These are phyloP conservation scores for Entomortierella parvispora DNA, from an alignment of 192 early-diverging fungal genomes.

Conservation along the genomic window DNA sequence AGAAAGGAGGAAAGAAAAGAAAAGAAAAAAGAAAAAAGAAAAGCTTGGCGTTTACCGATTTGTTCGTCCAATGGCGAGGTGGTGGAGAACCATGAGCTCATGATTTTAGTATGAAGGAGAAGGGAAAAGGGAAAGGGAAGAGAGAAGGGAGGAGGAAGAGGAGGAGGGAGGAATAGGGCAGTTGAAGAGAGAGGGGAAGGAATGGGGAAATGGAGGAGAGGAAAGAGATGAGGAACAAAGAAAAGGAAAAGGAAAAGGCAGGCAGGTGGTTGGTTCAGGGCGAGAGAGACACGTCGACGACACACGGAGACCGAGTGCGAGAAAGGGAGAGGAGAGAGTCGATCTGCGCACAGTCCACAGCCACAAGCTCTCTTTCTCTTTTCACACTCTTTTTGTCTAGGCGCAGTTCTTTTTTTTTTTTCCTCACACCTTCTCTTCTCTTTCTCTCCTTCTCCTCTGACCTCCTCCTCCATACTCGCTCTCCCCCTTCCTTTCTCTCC, in stretches of 20 bases:
- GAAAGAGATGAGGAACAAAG: neutral
- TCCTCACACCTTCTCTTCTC: neutral
- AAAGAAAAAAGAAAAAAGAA: neutral
- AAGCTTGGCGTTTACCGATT: constrained; percentile 45
- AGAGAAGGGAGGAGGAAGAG: neutral
- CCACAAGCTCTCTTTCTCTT: too few species aligned
- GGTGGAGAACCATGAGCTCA: constrained; percentile 28
- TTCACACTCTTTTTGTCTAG: neutral
- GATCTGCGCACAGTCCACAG: too few species aligned
- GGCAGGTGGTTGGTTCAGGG: too few species aligned
- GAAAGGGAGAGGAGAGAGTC: too few species aligned
- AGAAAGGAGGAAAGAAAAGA: neutral
- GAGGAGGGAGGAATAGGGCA: neutral
- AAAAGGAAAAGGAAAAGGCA: neutral
- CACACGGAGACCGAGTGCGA: neutral
- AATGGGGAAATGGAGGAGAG: neutral
- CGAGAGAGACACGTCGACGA: neutral
- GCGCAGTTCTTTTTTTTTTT: neutral
- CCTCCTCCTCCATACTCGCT: neutral
- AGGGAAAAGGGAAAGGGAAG: neutral
- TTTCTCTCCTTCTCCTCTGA: too few species aligned
- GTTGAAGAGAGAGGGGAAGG: neutral
- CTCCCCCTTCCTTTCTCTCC: neutral
- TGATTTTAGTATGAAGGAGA: neutral
- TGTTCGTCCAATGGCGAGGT: constrained; percentile 53